These are phyloP conservation scores for Candida glaebosa DNA, from an alignment of 805 yeast genomes.

Conservation along the genomic window DNA sequence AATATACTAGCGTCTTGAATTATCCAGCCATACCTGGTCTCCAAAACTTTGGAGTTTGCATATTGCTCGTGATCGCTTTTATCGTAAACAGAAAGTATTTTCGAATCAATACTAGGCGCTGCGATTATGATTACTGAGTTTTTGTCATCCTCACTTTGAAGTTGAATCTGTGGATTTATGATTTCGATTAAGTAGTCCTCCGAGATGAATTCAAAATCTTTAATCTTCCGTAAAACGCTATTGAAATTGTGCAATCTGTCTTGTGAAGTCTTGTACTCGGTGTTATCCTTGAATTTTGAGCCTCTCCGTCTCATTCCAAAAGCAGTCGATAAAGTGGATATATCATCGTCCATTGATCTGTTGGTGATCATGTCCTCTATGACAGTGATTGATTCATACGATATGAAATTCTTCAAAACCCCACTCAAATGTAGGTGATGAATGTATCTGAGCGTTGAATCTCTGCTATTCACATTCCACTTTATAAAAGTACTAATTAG, in stretches of 20 bases:
- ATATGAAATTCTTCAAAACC: constrained; percentile 25
- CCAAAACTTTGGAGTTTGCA: constrained; percentile 39
- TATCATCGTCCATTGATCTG: constrained; percentile 10
- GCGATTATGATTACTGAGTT: constrained; percentile 66
- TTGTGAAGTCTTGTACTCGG: constrained; percentile 5
- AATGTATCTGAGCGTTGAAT: constrained; percentile 30
- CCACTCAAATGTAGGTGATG: constrained; percentile 32
- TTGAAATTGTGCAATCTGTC: constrained; percentile 31
- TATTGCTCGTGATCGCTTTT: constrained; percentile 23
- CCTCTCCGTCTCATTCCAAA: constrained; percentile 2
- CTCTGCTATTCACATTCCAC: constrained; percentile 38
- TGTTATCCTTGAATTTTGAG: not conserved
- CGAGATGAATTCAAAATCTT: constrained; percentile 25
- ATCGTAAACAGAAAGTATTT: constrained; percentile 62
- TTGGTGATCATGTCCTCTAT: constrained; percentile 30
- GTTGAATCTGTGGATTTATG: constrained; percentile 42
- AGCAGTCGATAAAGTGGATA: constrained; percentile 5
- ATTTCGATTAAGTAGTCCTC: constrained; percentile 38
- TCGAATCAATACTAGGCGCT: constrained; percentile 67
- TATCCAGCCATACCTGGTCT: constrained; percentile 67
- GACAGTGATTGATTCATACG: constrained; percentile 31
- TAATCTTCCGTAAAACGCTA: constrained; percentile 21
- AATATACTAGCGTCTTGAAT: constrained; percentile 70
- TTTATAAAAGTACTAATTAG: constrained; percentile 37
- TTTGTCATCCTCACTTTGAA: constrained; percentile 34